A percentile compares a stretch with the other conserved stretches of the same genome.
These are phyloP conservation scores for Linum usitatissimum DNA, from an alignment of 345 rosid species.

Conservation along the genomic window DNA sequence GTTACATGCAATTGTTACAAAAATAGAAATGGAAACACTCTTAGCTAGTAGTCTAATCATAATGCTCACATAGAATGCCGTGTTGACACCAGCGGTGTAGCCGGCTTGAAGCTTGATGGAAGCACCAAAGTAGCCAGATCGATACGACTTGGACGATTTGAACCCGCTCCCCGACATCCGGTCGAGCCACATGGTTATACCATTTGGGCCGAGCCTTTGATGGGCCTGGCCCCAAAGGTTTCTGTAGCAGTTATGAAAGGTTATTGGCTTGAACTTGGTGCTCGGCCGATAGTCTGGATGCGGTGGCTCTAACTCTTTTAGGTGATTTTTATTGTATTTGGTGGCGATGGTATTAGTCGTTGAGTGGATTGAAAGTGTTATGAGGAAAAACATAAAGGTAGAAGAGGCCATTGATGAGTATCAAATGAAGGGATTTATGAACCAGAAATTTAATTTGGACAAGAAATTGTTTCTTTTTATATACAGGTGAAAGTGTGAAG, in stretches of 20 bases:
- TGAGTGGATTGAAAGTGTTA: too few relatives aligned
- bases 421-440: too few relatives aligned
- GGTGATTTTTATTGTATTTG: neutral
- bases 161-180: constrained; percentile 76
- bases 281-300: constrained; percentile 96
- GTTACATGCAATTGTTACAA: constrained; percentile 6
- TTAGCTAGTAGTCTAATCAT: too few relatives aligned
- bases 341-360: neutral
- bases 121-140: constrained; percentile 89
- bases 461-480: too few relatives aligned
- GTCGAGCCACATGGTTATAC: constrained; percentile 86
- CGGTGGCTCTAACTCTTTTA: constrained; percentile 39
- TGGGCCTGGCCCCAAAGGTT: constrained; percentile 96
- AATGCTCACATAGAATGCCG: constrained; percentile 63
- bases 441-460: too few relatives aligned
- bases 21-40: neutral
- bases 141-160: constrained; percentile 73
- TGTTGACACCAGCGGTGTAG: constrained; percentile 92
- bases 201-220: constrained; percentile 51
- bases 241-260: constrained; percentile 56
- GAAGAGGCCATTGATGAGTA: too few relatives aligned
- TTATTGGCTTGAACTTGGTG: constrained; percentile 52
- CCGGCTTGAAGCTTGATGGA: constrained; percentile 83
- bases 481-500: too few relatives aligned
- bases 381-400: too few relatives aligned